Evolutionary conservation across 2,329 filamentous ascomycete genomes (phyloP).

Genomic region (Cylindrodendrum hubeiense): DNA sequence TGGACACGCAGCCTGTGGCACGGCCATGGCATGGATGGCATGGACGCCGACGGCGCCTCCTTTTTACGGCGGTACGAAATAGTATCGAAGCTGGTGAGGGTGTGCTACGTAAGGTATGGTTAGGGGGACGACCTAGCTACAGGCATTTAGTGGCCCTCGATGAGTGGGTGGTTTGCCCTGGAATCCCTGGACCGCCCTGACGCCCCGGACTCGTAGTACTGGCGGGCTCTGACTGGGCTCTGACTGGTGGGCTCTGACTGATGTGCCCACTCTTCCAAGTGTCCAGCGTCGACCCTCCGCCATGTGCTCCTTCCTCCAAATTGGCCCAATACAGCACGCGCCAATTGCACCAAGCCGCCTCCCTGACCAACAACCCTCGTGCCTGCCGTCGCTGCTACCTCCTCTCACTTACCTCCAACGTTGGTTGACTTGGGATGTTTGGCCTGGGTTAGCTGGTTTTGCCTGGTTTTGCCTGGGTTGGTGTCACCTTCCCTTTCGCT

Average conservation of each 20-base stretch:
- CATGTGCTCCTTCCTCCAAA: neutral
- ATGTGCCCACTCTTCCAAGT: neutral
- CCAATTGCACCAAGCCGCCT: neutral
- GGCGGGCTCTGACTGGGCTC: neutral
- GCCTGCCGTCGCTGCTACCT: neutral
- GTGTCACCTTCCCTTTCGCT: slow-evolving; percentile 17
- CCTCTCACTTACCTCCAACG: neutral
- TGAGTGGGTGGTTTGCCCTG: neutral
- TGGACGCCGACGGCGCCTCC: slow-evolving; percentile 26
- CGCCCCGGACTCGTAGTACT: neutral
- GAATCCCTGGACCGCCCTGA: neutral
- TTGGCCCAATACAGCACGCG: slow-evolving; percentile 9
- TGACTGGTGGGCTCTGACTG: neutral
- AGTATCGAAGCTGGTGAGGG: slow-evolving; percentile 6
- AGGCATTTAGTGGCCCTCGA: neutral
- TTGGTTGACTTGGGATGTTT: neutral
- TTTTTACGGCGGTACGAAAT: neutral
- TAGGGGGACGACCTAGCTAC: neutral
- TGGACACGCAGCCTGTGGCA: neutral
- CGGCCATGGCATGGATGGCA: slow-evolving; percentile 2
- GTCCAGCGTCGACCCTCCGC: neutral
- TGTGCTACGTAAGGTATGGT: neutral
- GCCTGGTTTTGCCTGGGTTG: slow-evolving; percentile 9
- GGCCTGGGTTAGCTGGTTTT: neutral
- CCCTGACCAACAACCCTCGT: neutral